These are phyloP conservation scores for Apophysomyces ossiformis DNA, from an alignment of 371 early-diverging fungal species.

Conservation along the genomic window DNA sequence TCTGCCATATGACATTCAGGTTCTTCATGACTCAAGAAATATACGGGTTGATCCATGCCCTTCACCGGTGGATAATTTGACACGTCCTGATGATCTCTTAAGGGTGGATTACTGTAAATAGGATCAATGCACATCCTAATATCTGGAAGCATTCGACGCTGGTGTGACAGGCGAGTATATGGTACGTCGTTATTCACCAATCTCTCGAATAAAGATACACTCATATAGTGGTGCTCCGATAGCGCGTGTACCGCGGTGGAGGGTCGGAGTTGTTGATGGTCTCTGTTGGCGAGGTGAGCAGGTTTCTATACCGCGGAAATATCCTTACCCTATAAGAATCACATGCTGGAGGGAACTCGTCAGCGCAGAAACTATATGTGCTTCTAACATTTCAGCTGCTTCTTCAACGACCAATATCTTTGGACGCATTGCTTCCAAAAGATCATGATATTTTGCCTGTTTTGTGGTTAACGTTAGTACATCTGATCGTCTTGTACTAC, in stretches of 20 bases:
- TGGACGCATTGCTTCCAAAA: slow-evolving; percentile 53
- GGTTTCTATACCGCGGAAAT: background rate
- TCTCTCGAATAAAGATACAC: slow-evolving; percentile 74
- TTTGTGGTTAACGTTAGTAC: slow-evolving; percentile 3
- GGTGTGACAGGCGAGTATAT: slow-evolving; percentile 56
- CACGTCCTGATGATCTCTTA: slow-evolving; percentile 56
- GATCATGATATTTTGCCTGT: slow-evolving; percentile 67
- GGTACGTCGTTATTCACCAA: slow-evolving; percentile 59
- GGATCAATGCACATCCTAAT: slow-evolving; percentile 64
- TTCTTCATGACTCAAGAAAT: slow-evolving; percentile 59
- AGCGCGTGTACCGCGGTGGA: slow-evolving; percentile 57
- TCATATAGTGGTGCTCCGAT: slow-evolving; percentile 52
- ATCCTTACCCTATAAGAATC: slow-evolving; percentile 67
- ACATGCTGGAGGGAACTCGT: slow-evolving; percentile 63
- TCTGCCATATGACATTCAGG: slow-evolving; percentile 46
- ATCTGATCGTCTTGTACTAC: background rate
- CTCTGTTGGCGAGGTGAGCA: slow-evolving; percentile 35
- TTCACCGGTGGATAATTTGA: slow-evolving; percentile 49
- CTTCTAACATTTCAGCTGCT: slow-evolving; percentile 77
- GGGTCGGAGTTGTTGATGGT: slow-evolving; percentile 74
- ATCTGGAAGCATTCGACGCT: slow-evolving; percentile 78
- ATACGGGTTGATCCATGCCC: slow-evolving; percentile 64
- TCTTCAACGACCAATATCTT: slow-evolving; percentile 72
- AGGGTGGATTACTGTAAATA: slow-evolving; percentile 56
- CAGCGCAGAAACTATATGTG: slow-evolving; percentile 68